Evolutionary conservation across 805 yeast species (phyloP), one percentile per base, ranked within the genome.

Genomic region (Suhomyces xylopsoci): DNA sequence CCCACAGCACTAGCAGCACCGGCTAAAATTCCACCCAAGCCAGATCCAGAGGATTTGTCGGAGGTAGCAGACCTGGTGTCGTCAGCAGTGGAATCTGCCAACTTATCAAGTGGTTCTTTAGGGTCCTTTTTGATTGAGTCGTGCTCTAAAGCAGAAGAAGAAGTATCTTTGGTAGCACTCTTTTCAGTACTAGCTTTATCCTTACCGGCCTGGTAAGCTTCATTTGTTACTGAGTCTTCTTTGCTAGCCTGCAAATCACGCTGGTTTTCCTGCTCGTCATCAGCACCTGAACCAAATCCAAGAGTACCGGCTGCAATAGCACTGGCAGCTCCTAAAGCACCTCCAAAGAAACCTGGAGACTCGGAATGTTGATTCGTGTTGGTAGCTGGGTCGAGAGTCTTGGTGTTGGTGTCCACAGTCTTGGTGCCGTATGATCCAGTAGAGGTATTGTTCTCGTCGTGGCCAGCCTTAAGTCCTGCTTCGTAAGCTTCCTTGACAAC

Each of bases 1-100:
- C 52, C 62, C 47, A 50, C 45, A 47, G 49, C 60, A 32, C 58
- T 53, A 28, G 56, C 61, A 25, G 67, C 68, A 24, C 57, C 55
- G 6, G 58, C 62, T 9, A 57, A 26, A 14, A 47, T 25, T 9
- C 63, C 61, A 19, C 52, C 48, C n/a, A 46, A n/a, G 28, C 53
- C 52, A 22, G 51, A 40, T 4, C 15, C 44, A 2, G 49, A 24
- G 1, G 47, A 45, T n/a, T 26, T 25, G 20, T 45, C 34, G 12
- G 47, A 14, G 8, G 34, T 48, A 7, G 44, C 10, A 40, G 44
- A 17, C 12, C n/a, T 38, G 19, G 38, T 12, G 15, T 15, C 14
- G n/a, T 48, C 38, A 12, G 26, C 51, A 19, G 19, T 45, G 15
- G 42, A 40, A 30, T 20, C 41, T 12, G 19, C 45, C 2, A 10